A percentile compares a stretch with the other conserved stretches of the same genome.
Conservation (phyloP, 306 rosid genomes). For the Alnus rubra region DNA sequence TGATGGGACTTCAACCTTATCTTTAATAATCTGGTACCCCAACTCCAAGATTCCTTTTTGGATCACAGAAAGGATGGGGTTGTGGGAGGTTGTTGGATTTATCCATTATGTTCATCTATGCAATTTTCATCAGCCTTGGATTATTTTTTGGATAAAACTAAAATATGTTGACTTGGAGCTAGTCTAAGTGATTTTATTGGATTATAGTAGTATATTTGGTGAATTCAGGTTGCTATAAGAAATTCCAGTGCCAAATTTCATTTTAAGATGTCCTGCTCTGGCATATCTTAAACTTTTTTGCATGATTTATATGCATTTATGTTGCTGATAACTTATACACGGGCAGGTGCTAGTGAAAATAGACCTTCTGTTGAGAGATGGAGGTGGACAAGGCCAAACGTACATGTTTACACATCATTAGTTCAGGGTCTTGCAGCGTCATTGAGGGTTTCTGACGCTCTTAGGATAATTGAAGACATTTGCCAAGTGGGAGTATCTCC, state of each 20-base stretch:
- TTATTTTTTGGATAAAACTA: background rate
- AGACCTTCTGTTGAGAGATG: conserved; percentile 60
- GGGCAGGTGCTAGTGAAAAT: conserved; percentile 48
- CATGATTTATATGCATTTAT: background rate
- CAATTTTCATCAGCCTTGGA: background rate
- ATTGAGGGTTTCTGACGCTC: conserved; percentile 88
- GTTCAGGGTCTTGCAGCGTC: conserved; percentile 82
- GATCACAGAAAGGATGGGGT: background rate
- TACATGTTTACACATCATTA: conserved; percentile 50
- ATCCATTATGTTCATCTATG: background rate
- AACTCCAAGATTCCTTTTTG: background rate
- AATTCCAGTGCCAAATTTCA: background rate
- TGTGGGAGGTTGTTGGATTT: too few species aligned
- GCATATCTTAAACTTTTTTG: background rate
- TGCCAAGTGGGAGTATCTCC: conserved; percentile 87
- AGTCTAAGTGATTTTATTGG: background rate
- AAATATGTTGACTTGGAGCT: background rate
- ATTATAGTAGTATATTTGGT: background rate
- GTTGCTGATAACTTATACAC: conserved; percentile 18
- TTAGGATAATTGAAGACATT: conserved; percentile 63
- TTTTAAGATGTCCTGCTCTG: background rate
- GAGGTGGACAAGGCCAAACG: conserved; percentile 90
- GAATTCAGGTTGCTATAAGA: background rate
- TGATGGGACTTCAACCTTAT: too few species aligned
- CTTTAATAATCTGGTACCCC: background rate